phyloP scores from a whole-genome alignment of 768 basidiomycete species.

The Boletus sp. region DNA sequence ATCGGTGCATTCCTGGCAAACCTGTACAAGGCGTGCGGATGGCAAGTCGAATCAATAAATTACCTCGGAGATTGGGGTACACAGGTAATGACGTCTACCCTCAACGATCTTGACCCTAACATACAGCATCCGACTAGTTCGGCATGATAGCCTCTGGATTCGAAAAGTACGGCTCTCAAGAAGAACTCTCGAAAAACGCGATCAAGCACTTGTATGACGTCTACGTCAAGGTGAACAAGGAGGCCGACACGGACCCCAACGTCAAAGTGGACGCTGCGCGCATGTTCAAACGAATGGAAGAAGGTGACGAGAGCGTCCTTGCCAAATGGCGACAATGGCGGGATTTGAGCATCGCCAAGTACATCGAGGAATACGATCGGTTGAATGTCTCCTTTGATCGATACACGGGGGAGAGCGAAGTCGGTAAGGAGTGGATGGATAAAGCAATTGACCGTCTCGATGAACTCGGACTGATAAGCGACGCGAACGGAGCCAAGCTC shows the following conservation, averaged over 20 bases:
- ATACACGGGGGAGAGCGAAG: conserved; percentile 88
- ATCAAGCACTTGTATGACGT: conserved; percentile 95
- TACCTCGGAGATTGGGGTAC: conserved; percentile 99
- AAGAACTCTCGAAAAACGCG: conserved; percentile 79
- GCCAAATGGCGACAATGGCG: conserved; percentile 93
- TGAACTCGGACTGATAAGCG: conserved; percentile 71
- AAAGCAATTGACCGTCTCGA: conserved; percentile 67
- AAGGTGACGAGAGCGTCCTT: conserved; percentile 82
- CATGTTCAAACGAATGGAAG: conserved; percentile 95
- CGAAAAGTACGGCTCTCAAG: conserved; percentile 86
- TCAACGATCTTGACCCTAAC: not conserved
- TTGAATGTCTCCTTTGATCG: conserved; percentile 90
- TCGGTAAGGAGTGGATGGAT: conserved; percentile 71
- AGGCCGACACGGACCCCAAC: conserved; percentile 66
- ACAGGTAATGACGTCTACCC: conserved; percentile 53
- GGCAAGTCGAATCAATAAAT: conserved; percentile 89
- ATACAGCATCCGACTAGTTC: conserved; percentile 44
- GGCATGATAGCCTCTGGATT: conserved; percentile 90
- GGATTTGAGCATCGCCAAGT: conserved; percentile 85
- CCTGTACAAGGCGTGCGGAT: conserved; percentile 88
- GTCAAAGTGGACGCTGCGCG: conserved; percentile 76
- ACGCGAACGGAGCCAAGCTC: conserved; percentile 78
- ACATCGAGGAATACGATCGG: conserved; percentile 82
- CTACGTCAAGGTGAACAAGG: conserved; percentile 92
- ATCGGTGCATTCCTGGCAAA: conserved; percentile 95